Evolutionary conservation across 495 filamentous ascomycete species (phyloP).

Genomic region (Penicillium desertorum): DNA sequence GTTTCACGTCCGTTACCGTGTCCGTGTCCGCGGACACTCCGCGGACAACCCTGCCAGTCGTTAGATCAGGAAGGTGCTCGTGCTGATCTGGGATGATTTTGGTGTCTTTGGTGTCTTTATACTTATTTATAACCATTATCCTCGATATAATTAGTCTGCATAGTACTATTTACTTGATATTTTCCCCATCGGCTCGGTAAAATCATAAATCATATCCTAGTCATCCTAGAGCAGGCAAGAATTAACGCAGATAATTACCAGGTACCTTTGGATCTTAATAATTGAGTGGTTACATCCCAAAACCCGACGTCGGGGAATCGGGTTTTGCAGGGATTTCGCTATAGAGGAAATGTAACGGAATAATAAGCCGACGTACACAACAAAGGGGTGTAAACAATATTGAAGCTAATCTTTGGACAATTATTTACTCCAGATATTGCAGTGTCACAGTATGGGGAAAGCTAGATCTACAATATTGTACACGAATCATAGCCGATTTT

Average conservation of each 20-base stretch:
- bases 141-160: not conserved
- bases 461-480: conserved; percentile 5
- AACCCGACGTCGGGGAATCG: not conserved
- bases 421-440: not conserved
- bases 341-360: not conserved
- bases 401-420: not conserved
- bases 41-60: not conserved
- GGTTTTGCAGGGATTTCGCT: not conserved
- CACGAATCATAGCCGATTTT: not conserved
- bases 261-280: not conserved
- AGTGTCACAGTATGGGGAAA: not conserved
- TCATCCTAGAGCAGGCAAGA: not conserved
- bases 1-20: conserved; percentile 3
- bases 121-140: conserved; percentile 1
- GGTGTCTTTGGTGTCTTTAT: not conserved
- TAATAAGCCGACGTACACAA: not conserved
- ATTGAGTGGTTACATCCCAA: not conserved
- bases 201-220: not conserved
- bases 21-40: not conserved
- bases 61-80: conserved; percentile 2
- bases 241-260: not conserved
- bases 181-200: not conserved
- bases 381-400: not conserved
- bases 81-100: not conserved
- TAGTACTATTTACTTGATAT: not conserved